phyloP scores from a whole-genome alignment of 2,329 filamentous ascomycete species.

The Tolypocladium capitatum region DNA sequence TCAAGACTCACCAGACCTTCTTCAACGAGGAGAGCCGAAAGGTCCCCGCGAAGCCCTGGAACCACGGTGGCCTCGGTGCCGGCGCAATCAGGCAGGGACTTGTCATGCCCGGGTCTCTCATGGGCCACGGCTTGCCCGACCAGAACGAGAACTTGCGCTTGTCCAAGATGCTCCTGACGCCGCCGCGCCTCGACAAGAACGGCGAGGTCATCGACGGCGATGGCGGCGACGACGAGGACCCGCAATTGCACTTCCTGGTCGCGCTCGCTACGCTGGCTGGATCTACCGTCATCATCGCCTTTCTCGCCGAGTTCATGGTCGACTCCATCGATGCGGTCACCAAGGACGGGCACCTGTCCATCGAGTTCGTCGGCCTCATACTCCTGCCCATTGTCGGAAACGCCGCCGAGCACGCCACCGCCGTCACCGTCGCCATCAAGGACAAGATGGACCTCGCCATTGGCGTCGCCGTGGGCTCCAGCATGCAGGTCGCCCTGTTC shows the following conservation, averaged over 20 bases:
- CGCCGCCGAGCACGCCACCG: slow-evolving; percentile 69
- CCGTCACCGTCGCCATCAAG: slow-evolving; percentile 66
- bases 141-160: slow-evolving; percentile 28
- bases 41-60: slow-evolving; percentile 45
- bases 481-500: slow-evolving; percentile 71
- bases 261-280: slow-evolving; percentile 57
- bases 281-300: slow-evolving; percentile 67
- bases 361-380: slow-evolving; percentile 69
- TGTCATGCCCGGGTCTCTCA: slow-evolving; percentile 24
- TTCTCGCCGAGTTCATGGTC: slow-evolving; percentile 72
- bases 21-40: slow-evolving; percentile 75
- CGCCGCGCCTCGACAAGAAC: slow-evolving; percentile 21
- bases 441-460: slow-evolving; percentile 80
- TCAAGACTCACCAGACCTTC: slow-evolving; percentile 68
- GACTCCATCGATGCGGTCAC: slow-evolving; percentile 59
- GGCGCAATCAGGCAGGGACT: slow-evolving; percentile 26
- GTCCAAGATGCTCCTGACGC: slow-evolving; percentile 30
- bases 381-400: slow-evolving; percentile 75
- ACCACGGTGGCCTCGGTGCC: slow-evolving; percentile 12
- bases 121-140: slow-evolving; percentile 20
- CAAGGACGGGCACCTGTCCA: slow-evolving; percentile 42
- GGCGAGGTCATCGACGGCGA: slow-evolving; percentile 42
- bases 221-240: slow-evolving; percentile 55
- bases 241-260: slow-evolving; percentile 58
- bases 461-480: slow-evolving; percentile 66